phyloP scores from a whole-genome alignment of 116 monocot species.

The Papilionanthe hybrid region DNA sequence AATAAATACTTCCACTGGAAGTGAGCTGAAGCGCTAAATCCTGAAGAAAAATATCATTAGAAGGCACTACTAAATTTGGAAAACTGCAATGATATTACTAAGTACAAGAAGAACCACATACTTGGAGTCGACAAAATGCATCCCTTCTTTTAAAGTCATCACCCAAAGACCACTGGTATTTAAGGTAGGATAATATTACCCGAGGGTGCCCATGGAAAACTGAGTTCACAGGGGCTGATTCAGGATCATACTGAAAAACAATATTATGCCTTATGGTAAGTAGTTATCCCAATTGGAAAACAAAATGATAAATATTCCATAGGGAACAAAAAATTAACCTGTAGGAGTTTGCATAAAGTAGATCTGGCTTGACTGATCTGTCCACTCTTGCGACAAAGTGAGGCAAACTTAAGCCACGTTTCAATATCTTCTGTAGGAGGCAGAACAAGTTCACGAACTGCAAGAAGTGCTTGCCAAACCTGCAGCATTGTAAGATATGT shows the following conservation, averaged over 20 bases:
- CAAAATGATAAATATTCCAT: background rate
- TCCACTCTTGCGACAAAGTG: slow-evolving; percentile 94
- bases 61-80: background rate
- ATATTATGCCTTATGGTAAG: background rate
- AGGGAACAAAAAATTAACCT: slow-evolving; percentile 36
- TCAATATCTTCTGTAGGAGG: slow-evolving; percentile 94
- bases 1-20: slow-evolving; percentile 32
- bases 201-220: slow-evolving; percentile 66
- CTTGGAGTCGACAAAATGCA: slow-evolving; percentile 76
- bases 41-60: slow-evolving; percentile 22
- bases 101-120: slow-evolving; percentile 18
- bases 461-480: slow-evolving; percentile 98
- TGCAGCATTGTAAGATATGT: slow-evolving; percentile 8
- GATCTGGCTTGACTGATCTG: slow-evolving; percentile 89
- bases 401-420: slow-evolving; percentile 98
- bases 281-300: background rate
- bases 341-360: slow-evolving; percentile 86
- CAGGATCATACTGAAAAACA: slow-evolving; percentile 77
- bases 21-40: slow-evolving; percentile 72
- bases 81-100: background rate
- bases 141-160: slow-evolving; percentile 81
- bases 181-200: slow-evolving; percentile 80
- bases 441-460: slow-evolving; percentile 87
- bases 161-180: slow-evolving; percentile 94
- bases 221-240: slow-evolving; percentile 43